Evolutionary conservation across 1,284 basidiomycete species (phyloP).

Genomic region (Takashimella koratensis): DNA sequence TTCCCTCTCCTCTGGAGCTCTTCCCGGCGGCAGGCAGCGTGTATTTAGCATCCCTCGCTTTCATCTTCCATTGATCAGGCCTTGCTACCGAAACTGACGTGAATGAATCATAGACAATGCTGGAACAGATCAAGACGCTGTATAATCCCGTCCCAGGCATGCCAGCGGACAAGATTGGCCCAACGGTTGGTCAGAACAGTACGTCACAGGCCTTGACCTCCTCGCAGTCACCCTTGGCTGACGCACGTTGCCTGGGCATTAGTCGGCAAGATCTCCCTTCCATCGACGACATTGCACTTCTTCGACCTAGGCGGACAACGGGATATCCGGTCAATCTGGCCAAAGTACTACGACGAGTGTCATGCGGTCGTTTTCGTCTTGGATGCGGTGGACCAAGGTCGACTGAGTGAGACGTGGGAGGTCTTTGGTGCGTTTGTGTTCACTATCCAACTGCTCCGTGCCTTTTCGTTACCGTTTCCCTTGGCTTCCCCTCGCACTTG

Average conservation of each 20-base stretch:
- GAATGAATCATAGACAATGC: constrained; percentile 76
- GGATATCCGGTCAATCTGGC: constrained; percentile 88
- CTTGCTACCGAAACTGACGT: no score
- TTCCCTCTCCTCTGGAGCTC: neutral
- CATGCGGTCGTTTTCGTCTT: constrained; percentile 90
- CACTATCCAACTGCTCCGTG: no score
- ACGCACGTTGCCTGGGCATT: neutral
- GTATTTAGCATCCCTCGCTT: no score
- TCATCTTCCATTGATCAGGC: no score
- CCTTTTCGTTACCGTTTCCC: no score
- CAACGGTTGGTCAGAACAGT: constrained; percentile 95
- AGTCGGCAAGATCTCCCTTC: constrained; percentile 88
- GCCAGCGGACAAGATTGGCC: constrained; percentile 81
- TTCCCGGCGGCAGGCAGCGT: no score
- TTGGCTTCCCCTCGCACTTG: no score
- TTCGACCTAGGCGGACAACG: constrained; percentile 91
- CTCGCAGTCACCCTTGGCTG: neutral
- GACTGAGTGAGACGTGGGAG: constrained; percentile 86
- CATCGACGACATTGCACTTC: constrained; percentile 87
- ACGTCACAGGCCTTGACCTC: no score
- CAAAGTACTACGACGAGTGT: constrained; percentile 87
- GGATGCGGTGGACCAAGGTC: constrained; percentile 79
- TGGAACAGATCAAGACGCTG: constrained; percentile 87
- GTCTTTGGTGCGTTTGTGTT: constrained; percentile 73
- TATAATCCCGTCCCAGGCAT: constrained; percentile 82